Conservation (phyloP, 1,284 basidiomycete species). For the Cryptococcus sp. region DNA sequence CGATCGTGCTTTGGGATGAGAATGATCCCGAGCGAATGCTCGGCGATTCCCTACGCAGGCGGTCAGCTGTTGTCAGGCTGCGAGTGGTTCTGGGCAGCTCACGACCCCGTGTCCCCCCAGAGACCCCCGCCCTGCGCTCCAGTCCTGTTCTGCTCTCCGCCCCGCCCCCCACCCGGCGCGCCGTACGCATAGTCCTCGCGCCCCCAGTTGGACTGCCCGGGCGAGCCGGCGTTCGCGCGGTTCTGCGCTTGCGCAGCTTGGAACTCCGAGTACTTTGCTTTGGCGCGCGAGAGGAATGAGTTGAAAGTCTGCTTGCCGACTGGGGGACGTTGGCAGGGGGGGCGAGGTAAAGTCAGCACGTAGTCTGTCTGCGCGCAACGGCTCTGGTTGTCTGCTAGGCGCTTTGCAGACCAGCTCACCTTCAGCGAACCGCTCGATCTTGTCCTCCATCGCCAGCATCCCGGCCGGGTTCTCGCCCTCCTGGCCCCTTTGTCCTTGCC, state of each 20-base stretch:
- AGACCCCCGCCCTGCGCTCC: conserved; percentile 12
- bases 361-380: conserved; percentile 4
- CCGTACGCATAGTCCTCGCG: not conserved
- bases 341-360: not conserved
- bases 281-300: conserved; percentile 38
- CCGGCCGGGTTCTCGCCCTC: conserved; percentile 29
- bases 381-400: not conserved
- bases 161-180: conserved; percentile 28
- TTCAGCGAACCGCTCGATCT: conserved; percentile 42
- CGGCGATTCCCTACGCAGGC: not conserved
- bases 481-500: too few species aligned
- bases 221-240: conserved; percentile 4
- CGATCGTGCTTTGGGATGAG: conserved; percentile 29
- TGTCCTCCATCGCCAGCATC: conserved; percentile 44
- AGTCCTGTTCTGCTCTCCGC: conserved; percentile 30
- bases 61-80: too few species aligned
- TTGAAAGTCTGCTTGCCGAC: conserved; percentile 45
- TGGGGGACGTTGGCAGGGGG: conserved; percentile 2
- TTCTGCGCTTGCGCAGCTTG: conserved; percentile 20
- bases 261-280: conserved; percentile 41
- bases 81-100: conserved; percentile 6
- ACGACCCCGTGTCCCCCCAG: conserved; percentile 32
- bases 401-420: conserved; percentile 22
- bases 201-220: conserved; percentile 7
- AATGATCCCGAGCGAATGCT: conserved; percentile 27